Evolutionary conservation across 1,139 yeast species (phyloP), one percentile per base, ranked within the genome.

Genomic region (Pichia sp.): DNA sequence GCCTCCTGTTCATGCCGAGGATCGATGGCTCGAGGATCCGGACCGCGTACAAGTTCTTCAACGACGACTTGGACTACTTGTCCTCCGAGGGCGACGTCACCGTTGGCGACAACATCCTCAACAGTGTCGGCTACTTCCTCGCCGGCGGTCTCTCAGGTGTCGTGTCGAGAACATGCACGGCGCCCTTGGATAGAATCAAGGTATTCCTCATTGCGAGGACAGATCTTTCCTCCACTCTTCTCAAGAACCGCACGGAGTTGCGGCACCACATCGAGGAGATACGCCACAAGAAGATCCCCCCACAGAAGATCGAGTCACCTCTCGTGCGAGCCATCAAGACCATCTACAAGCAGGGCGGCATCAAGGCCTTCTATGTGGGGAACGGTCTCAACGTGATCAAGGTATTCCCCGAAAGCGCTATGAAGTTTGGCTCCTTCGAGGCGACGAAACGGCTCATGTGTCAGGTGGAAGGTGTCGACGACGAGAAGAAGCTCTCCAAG

Each of bases 61-160:
- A 81, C 49, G 96, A 89, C 62, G 95, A 88, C 58, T 66, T 79
- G 51, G 78, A 82, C 47, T 96, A 89, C 64, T 70, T 90, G 45
- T 82, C 87, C 3, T 81, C 96, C 0, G 98, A 93, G 64, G 96
- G 97, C 65, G 98, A 91, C 70, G 90, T 90, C 53, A 84, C 95
- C 0, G 75, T 90, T 42, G 83, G 86, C 44, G 84, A 82, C 64
- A 96, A 88, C 58, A 79, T 87, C 50, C 72, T 88, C 44, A 83
- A 85, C 64, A 96, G 97, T 31, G 76, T 89, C 58, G 97, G 97
- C 0, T 93, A 82, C 66, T 93, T 93, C 64, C 69, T 90, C 36
- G 96, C 97, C 1, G 99, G 99, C 36, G 99, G 99, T 0, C 70
- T 91, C 31, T 87, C 97, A 0, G 99, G 99, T 2, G 99, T 93